Evolutionary conservation across 345 rosid species (phyloP).

Genomic region (Turritis glabra): DNA sequence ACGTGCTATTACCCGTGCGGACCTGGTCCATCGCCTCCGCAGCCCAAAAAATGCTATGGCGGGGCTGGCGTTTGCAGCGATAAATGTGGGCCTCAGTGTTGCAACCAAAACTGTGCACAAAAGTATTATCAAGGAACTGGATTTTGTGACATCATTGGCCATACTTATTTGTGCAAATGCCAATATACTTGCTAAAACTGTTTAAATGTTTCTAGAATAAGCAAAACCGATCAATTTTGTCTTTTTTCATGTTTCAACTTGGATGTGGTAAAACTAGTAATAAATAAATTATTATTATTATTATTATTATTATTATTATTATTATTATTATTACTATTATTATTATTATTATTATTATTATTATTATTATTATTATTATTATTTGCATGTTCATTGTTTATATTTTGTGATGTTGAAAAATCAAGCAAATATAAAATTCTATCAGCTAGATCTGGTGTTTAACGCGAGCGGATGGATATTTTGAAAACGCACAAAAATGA

Average conservation of each 20-base stretch:
- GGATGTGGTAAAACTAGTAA: background rate
- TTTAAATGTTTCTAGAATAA: background rate
- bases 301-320: background rate
- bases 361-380: background rate
- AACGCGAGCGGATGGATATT: background rate
- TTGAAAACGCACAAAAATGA: background rate
- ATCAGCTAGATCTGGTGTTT: background rate
- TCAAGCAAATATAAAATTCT: background rate
- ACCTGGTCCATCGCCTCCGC: background rate
- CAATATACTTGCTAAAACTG: conserved; percentile 16
- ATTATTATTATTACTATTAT: background rate
- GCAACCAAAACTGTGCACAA: conserved; percentile 25
- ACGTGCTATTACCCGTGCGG: conserved; percentile 12
- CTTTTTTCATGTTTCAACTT: background rate
- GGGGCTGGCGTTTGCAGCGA: background rate
- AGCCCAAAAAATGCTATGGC: background rate
- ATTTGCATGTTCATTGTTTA: background rate
- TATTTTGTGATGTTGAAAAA: background rate
- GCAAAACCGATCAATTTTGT: background rate
- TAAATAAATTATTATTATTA: background rate
- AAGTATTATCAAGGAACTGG: conserved; percentile 17
- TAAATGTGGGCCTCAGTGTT: conserved; percentile 11
- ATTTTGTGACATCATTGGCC: conserved; percentile 15
- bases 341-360: background rate
- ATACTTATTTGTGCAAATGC: conserved; percentile 4